phyloP scores from a whole-genome alignment of 2,329 filamentous ascomycete genomes.

The Orbilia javanica region DNA sequence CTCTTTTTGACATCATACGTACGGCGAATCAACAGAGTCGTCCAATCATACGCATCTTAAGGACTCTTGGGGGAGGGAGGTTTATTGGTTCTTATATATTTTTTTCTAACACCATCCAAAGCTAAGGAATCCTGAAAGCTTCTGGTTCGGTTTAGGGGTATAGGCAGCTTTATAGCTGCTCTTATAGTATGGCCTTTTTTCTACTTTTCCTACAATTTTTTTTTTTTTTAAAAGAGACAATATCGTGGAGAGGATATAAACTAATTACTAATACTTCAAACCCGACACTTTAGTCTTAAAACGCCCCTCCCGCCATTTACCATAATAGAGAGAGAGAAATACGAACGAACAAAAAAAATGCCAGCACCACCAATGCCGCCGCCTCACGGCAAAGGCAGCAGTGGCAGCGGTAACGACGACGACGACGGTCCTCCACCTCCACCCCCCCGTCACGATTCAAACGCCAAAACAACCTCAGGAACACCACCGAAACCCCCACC shows the following conservation, averaged over 20 bases:
- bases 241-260: not conserved
- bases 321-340: not conserved
- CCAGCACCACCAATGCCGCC: constrained; percentile 32
- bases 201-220: not conserved
- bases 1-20: not conserved
- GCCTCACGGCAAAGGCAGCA: not conserved
- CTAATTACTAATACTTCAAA: not conserved
- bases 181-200: constrained; percentile 21
- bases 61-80: not conserved
- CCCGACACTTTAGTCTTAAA: not conserved
- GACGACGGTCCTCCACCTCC: constrained; percentile 59
- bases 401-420: constrained; percentile 2
- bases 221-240: not conserved
- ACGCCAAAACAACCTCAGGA: constrained; percentile 57
- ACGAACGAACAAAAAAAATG: not conserved
- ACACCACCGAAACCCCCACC: constrained; percentile 53
- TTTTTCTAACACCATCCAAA: no score
- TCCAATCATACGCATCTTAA: not conserved
- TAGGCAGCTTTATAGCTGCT: constrained; percentile 52
- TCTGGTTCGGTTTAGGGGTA: constrained; percentile 30
- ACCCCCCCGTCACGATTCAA: constrained; percentile 59
- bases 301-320: not conserved
- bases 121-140: not conserved
- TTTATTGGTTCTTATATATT: not conserved
- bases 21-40: no score